These are phyloP conservation scores for Monosporascus sp. DNA, from an alignment of 2,329 filamentous ascomycete genomes.

Conservation along the genomic window DNA sequence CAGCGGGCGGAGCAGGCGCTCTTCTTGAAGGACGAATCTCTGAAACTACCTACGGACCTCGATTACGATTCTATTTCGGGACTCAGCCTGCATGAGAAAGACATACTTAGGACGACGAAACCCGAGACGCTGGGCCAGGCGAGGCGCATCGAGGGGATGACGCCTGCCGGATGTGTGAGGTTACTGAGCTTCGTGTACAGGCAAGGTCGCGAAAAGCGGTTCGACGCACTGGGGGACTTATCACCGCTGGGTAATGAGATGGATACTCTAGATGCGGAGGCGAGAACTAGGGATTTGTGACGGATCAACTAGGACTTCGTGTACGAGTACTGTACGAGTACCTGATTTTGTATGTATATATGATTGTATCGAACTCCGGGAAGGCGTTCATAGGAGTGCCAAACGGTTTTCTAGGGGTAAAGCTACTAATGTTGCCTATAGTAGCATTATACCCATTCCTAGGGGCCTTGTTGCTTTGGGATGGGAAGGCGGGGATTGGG, in stretches of 20 bases:
- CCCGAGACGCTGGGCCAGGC: slow-evolving; percentile 90
- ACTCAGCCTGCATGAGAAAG: slow-evolving; percentile 73
- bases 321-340: neutral
- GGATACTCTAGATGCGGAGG: slow-evolving; percentile 34
- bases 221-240: slow-evolving; percentile 14
- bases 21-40: slow-evolving; percentile 70
- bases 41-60: slow-evolving; percentile 66
- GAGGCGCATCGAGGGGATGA: slow-evolving; percentile 75
- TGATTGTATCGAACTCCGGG: neutral
- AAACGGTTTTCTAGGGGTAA: no score
- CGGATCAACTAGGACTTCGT: neutral
- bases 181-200: slow-evolving; percentile 59
- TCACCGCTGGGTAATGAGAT: slow-evolving; percentile 29
- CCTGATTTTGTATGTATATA: neutral
- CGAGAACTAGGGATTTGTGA: slow-evolving; percentile 31
- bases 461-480: no score
- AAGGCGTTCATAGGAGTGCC: neutral
- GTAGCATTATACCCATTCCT: no score
- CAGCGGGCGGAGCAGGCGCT: slow-evolving; percentile 62
- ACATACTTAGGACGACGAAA: slow-evolving; percentile 60
- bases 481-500: no score
- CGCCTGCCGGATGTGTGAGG: slow-evolving; percentile 53
- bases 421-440: no score
- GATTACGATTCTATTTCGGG: slow-evolving; percentile 71
- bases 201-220: slow-evolving; percentile 9